Percentiles rank a stretch among this genome's conserved stretches.
Evolutionary conservation across 352 stramenopile species (phyloP).

Genomic region (Globisporangium barbulae): DNA sequence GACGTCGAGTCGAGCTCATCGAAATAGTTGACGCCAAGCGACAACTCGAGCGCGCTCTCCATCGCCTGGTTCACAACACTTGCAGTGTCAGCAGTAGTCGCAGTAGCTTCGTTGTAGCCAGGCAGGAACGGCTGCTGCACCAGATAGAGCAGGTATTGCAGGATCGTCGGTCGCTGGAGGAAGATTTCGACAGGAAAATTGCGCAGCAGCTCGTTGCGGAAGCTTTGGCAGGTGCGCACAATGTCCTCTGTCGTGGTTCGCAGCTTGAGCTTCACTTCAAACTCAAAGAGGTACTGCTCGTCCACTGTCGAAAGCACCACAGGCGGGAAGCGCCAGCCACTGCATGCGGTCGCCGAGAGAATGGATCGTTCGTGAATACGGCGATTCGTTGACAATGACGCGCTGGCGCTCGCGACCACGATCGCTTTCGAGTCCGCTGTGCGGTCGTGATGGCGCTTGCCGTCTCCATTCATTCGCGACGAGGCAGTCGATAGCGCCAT

Average conservation of each 20-base stretch:
- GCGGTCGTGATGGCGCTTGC: background rate
- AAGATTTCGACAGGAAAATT: conserved; percentile 73
- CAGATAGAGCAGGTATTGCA: conserved; percentile 65
- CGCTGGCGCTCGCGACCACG: background rate
- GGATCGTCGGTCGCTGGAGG: conserved; percentile 50
- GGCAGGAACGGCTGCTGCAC: conserved; percentile 57
- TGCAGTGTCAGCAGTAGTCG: background rate
- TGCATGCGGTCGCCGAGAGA: conserved; percentile 3
- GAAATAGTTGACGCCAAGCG: conserved; percentile 74
- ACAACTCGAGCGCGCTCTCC: conserved; percentile 18
- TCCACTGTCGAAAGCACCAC: conserved; percentile 54
- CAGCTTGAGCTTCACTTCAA: conserved; percentile 69
- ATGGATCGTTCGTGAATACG: background rate
- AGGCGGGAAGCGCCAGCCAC: conserved; percentile 55
- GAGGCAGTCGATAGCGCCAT: background rate
- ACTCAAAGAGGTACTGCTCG: conserved; percentile 76
- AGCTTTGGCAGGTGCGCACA: conserved; percentile 42
- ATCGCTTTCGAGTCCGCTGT: conserved; percentile 5
- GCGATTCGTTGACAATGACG: background rate
- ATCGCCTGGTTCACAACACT: conserved; percentile 16
- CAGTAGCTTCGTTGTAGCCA: conserved; percentile 6
- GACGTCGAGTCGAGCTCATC: conserved; percentile 41
- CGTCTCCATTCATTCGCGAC: background rate
- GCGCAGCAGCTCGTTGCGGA: conserved; percentile 52
- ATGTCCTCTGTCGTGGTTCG: conserved; percentile 43